A percentile compares a stretch with the other conserved stretches of the same genome.
phyloP scores from a whole-genome alignment of 371 early-diverging fungal genomes.

The Rhizopus stolonifer region DNA sequence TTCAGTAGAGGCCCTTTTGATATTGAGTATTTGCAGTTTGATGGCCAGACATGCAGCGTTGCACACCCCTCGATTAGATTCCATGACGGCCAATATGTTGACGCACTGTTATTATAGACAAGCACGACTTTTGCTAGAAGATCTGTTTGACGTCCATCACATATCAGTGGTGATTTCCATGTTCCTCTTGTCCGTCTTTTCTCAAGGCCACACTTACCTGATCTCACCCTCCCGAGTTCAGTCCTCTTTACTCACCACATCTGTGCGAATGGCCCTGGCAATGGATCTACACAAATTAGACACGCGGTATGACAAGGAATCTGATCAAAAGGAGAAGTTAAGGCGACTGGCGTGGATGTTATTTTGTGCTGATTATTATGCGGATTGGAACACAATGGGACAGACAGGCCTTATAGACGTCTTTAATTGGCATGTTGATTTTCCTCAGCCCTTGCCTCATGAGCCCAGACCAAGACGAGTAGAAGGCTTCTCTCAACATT shows the following conservation, averaged over 20 bases:
- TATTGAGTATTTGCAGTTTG: conserved; percentile 37
- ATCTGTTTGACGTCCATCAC: conserved; percentile 45
- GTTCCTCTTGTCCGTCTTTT: conserved; percentile 39
- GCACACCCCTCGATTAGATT: conserved; percentile 25
- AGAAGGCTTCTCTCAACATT: conserved; percentile 34
- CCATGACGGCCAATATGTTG: conserved; percentile 26
- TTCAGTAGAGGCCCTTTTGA: conserved; percentile 31
- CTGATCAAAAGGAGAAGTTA: conserved; percentile 31
- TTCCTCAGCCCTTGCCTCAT: conserved; percentile 33
- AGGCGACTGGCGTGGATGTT: conserved; percentile 48
- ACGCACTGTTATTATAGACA: conserved; percentile 38
- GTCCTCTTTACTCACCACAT: conserved; percentile 25
- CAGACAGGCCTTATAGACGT: conserved; percentile 34
- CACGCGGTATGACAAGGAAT: conserved; percentile 18
- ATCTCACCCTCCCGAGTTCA: conserved; percentile 30
- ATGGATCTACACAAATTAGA: conserved; percentile 43
- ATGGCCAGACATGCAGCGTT: conserved; percentile 41
- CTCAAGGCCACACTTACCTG: conserved; percentile 36
- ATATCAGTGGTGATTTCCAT: conserved; percentile 40
- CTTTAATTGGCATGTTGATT: conserved; percentile 44
- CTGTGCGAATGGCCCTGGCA: conserved; percentile 36
- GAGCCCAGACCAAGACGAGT: conserved; percentile 21
- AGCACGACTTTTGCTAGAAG: conserved; percentile 39
- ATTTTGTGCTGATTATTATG: conserved; percentile 45
- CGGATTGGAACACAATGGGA: conserved; percentile 37